A percentile compares a stretch with the other conserved stretches of the same genome.
phyloP scores from a whole-genome alignment of 441 rosid genomes.

The Jatropha podagrica region DNA sequence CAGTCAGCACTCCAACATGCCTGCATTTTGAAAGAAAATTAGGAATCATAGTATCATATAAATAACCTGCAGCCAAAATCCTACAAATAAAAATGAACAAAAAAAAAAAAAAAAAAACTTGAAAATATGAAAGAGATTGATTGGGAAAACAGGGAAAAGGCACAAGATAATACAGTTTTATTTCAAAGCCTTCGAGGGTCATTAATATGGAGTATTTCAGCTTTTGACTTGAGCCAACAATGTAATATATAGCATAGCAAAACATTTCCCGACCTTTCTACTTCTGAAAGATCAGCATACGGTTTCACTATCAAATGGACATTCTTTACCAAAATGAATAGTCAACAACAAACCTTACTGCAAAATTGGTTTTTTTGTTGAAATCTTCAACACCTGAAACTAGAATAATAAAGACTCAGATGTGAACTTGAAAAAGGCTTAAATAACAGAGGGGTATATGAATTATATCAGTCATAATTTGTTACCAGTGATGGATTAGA shows the following conservation, averaged over 20 bases:
- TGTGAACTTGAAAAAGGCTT: not conserved
- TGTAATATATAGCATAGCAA: not conserved
- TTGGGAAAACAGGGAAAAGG: too few species aligned
- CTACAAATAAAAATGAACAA: too few species aligned
- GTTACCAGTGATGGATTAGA: not conserved
- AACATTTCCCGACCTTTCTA: not conserved
- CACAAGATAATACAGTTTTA: too few species aligned
- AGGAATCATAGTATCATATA: too few species aligned
- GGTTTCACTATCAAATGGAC: not conserved
- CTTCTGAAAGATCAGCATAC: not conserved
- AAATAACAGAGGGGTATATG: not conserved
- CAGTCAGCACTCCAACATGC: too few species aligned
- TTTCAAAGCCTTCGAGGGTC: too few species aligned
- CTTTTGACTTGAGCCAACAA: not conserved
- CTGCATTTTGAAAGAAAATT: too few species aligned
- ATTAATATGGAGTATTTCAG: too few species aligned
- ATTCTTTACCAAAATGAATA: not conserved
- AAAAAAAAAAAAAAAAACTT: too few species aligned
- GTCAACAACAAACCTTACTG: not conserved
- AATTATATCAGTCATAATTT: constrained; percentile 3
- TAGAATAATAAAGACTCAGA: not conserved
- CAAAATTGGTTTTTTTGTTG: not conserved
- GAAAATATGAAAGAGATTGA: too few species aligned
- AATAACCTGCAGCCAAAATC: too few species aligned
- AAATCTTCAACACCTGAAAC: not conserved